phyloP scores from a whole-genome alignment of 2,329 filamentous ascomycete genomes.

The Emmonsiellopsis sp. region DNA sequence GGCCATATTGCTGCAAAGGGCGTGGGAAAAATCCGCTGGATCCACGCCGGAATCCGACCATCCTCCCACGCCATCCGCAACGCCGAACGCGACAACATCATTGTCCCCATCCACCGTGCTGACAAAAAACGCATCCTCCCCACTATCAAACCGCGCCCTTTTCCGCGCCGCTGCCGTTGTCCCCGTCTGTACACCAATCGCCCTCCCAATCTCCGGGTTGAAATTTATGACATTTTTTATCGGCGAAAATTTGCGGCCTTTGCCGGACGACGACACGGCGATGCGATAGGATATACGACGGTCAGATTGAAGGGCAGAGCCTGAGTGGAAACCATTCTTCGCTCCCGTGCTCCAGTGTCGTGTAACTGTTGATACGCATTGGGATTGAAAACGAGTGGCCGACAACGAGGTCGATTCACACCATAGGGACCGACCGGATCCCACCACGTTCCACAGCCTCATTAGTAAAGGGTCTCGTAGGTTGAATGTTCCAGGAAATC shows the following conservation, averaged over 20 bases:
- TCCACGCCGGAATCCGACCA: slow-evolving; percentile 91
- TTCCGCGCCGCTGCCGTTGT: slow-evolving; percentile 46
- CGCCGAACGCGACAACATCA: slow-evolving; percentile 61
- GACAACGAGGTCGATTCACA: not conserved
- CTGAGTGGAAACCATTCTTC: slow-evolving; percentile 22
- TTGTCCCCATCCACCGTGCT: slow-evolving; percentile 58
- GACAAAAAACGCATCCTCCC: slow-evolving; percentile 95
- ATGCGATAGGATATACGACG: slow-evolving; percentile 55
- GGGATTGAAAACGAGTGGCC: not conserved
- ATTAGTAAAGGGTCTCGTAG: slow-evolving; percentile 6
- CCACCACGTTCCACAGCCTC: slow-evolving; percentile 6
- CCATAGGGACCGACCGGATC: not conserved
- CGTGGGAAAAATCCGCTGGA: slow-evolving; percentile 90
- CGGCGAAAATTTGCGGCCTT: slow-evolving; percentile 59
- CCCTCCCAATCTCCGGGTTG: slow-evolving; percentile 40
- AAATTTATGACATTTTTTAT: slow-evolving; percentile 64
- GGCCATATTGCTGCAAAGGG: slow-evolving; percentile 88
- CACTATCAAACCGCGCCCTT: slow-evolving; percentile 61
- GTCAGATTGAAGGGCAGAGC: slow-evolving; percentile 15
- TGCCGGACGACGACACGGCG: slow-evolving; percentile 66
- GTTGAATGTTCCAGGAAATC: slow-evolving; percentile 21
- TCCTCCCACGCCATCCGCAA: slow-evolving; percentile 91
- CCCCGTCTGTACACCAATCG: slow-evolving; percentile 26
- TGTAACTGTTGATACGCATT: not conserved
- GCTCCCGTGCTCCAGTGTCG: not conserved